Evolutionary conservation across 441 rosid genomes (phyloP), one percentile per base, ranked within the genome.

Genomic region (Pelargonium fulgidum): DNA sequence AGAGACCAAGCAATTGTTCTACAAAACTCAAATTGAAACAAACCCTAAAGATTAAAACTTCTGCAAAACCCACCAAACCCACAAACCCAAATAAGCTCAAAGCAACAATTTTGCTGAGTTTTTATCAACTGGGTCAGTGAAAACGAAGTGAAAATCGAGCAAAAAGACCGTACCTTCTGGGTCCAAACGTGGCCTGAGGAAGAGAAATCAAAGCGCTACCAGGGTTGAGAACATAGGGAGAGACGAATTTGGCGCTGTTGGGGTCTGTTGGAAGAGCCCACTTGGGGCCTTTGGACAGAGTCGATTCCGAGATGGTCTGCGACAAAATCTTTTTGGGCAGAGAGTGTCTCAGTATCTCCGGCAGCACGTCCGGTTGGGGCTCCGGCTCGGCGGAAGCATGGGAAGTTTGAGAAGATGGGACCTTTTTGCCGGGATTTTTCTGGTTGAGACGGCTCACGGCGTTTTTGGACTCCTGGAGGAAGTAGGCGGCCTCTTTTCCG

Each of bases 131-230:
- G n/a, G n/a, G n/a, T n/a, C n/a, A n/a, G n/a, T n/a, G n/a, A n/a
- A n/a, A n/a, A n/a, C n/a, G n/a, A n/a, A n/a, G n/a, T n/a, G n/a
- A n/a, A n/a, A n/a, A n/a, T n/a, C n/a, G n/a, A n/a, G n/a, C n/a
- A 66, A 62, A 11, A 52, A 47, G 47, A 7, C 9, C 8, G 3
- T 4, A 89, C 98, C 98, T 91, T 84, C 77, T 87, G 67, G 93
- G 96, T 62, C 97, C 99, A 68, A 91, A 87, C 0, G 95, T 87
- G 83, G 91, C 97, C 77, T 86, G 96, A 63, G 97, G 99, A 66
- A 93, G 76, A 65, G 93, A 84, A 1, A 93, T 63, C 61, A 86
- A 87, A 76, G 89, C 90, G 70, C 93, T 82, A 62, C 91, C 93
- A 71, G 98, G 97, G 77, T 91, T 93, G 70, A 93, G 69, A 6